These are phyloP conservation scores for Zygosaccharomyces pseudobailii DNA, from an alignment of 1,139 yeast species.

Conservation along the genomic window DNA sequence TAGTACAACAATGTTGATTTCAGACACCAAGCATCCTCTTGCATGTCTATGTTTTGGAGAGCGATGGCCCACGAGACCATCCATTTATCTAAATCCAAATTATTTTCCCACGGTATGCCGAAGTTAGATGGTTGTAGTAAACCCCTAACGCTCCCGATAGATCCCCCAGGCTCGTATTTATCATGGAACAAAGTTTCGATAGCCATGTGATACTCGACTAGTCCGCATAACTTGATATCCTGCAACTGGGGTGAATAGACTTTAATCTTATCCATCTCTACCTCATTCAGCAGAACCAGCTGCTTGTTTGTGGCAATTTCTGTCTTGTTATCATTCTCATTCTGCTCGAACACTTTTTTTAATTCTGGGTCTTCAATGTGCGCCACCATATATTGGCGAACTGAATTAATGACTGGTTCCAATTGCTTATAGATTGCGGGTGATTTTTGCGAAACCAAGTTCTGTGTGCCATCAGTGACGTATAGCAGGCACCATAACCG, in stretches of 20 bases:
- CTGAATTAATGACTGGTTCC: constrained; percentile 28
- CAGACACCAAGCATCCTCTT: constrained; percentile 64
- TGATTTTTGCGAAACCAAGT: constrained; percentile 55
- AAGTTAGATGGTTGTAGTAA: constrained; percentile 51
- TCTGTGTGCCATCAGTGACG: constrained; percentile 65
- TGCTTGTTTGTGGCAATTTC: constrained; percentile 13
- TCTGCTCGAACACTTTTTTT: constrained; percentile 13
- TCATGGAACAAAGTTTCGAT: constrained; percentile 55
- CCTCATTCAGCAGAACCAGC: constrained; percentile 19
- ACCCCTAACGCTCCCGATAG: constrained; percentile 10
- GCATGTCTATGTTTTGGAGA: constrained; percentile 51
- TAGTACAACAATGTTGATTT: constrained; percentile 67
- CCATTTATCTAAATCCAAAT: constrained; percentile 68
- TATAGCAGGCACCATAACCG: constrained; percentile 67
- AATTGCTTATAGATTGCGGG: constrained; percentile 50
- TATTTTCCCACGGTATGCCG: constrained; percentile 65
- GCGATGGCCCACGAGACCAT: constrained; percentile 78
- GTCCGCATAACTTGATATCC: constrained; percentile 62
- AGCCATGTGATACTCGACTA: constrained; percentile 69
- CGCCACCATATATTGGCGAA: constrained; percentile 11
- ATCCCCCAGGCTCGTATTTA: constrained; percentile 36
- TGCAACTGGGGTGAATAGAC: constrained; percentile 33
- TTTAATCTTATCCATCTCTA: constrained; percentile 17
- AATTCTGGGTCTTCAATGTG: constrained; percentile 10
- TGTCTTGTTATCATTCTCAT: constrained; percentile 8